Percentiles rank a stretch among this genome's conserved stretches.
phyloP scores from a whole-genome alignment of 2,329 filamentous ascomycete genomes.

The Claviceps quebecensis region DNA sequence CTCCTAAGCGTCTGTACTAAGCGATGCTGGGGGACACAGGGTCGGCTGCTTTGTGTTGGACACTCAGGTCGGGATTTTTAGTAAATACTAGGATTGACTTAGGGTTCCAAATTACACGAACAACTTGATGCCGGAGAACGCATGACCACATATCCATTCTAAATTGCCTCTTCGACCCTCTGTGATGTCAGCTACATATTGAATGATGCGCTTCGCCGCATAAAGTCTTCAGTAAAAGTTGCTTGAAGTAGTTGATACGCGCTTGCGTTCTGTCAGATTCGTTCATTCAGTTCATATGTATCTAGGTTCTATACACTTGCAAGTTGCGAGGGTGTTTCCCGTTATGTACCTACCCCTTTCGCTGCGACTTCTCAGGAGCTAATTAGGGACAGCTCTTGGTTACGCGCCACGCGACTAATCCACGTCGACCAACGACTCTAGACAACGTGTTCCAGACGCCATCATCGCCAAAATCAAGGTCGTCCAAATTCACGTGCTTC shows the following conservation, averaged over 20 bases:
- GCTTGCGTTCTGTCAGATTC: no score
- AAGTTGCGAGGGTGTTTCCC: not conserved
- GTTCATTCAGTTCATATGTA: no score
- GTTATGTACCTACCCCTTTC: not conserved
- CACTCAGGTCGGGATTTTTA: not conserved
- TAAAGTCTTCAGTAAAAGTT: no score
- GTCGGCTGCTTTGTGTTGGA: conserved; percentile 8
- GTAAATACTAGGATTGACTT: conserved; percentile 5
- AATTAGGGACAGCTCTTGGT: conserved; percentile 40
- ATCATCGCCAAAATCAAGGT: conserved; percentile 66
- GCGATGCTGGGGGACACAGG: conserved; percentile 7
- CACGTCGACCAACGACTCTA: conserved; percentile 50
- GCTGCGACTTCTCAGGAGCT: not conserved
- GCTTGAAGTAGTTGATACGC: not conserved
- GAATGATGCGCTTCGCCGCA: not conserved
- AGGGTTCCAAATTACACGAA: conserved; percentile 3
- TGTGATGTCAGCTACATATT: not conserved
- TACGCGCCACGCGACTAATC: conserved; percentile 48
- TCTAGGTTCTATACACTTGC: not conserved
- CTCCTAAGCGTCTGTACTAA: conserved; percentile 96
- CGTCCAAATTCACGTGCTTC: conserved; percentile 62
- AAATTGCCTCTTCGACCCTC: not conserved
- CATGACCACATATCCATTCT: not conserved
- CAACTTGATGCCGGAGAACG: not conserved
- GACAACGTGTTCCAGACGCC: conserved; percentile 58